Percentiles rank a stretch among this genome's conserved stretches.
Evolutionary conservation across 345 rosid species (phyloP).

Genomic region (Salix koriyanagi): DNA sequence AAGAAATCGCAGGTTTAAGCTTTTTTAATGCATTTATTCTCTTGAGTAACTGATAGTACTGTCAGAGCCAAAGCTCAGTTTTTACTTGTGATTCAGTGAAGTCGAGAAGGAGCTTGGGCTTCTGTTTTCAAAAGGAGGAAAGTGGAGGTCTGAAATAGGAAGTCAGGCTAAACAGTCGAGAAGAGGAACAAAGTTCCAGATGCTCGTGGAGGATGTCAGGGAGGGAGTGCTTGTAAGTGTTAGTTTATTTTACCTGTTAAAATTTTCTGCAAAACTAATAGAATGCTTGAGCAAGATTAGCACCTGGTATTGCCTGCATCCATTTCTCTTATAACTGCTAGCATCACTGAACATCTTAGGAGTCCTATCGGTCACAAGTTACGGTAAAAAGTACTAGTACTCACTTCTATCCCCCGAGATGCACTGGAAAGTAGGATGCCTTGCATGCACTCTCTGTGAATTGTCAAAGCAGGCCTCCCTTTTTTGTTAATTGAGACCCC

Average conservation of each 20-base stretch:
- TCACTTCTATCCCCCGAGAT: not conserved
- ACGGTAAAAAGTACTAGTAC: not conserved
- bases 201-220: slow-evolving; percentile 89
- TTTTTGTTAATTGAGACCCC: not conserved
- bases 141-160: slow-evolving; percentile 43
- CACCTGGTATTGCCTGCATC: not conserved
- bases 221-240: slow-evolving; percentile 85
- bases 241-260: not conserved
- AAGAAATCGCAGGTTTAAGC: slow-evolving; percentile 67
- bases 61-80: not conserved
- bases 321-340: not conserved
- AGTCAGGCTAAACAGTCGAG: slow-evolving; percentile 57
- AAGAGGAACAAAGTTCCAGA: slow-evolving; percentile 65
- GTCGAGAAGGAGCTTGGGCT: slow-evolving; percentile 89
- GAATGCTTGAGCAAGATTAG: not conserved
- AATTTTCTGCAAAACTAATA: not conserved
- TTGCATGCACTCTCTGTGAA: not conserved
- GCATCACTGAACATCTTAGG: not conserved
- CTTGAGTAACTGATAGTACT: slow-evolving; percentile 13
- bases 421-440: not conserved
- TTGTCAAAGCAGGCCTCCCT: not conserved
- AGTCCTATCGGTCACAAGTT: not conserved
- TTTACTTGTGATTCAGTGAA: slow-evolving; percentile 48
- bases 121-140: slow-evolving; percentile 65
- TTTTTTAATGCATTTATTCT: slow-evolving; percentile 2